Evolutionary conservation across 2,329 filamentous ascomycete genomes (phyloP).

Genomic region (Colletotrichum eleusines): DNA sequence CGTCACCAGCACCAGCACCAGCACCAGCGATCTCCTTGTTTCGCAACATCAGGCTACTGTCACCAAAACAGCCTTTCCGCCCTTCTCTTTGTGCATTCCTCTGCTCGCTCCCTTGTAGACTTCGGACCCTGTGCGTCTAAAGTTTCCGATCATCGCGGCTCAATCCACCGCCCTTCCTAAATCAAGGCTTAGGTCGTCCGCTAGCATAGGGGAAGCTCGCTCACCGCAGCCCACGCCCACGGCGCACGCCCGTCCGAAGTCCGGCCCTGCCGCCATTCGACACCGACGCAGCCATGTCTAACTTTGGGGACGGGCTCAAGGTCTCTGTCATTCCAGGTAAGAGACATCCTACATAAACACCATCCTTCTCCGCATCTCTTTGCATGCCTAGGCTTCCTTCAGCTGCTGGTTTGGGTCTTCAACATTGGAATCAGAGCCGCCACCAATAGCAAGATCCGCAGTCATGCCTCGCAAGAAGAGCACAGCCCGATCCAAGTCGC

Average conservation of each 20-base stretch:
- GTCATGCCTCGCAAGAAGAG: conserved; percentile 41
- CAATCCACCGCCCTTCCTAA: conserved; percentile 33
- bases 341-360: conserved; percentile 27
- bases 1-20: conserved; percentile 6
- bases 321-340: conserved; percentile 39
- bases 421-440: background rate
- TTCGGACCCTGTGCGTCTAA: conserved; percentile 36
- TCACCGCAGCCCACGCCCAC: conserved; percentile 25
- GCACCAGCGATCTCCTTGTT: conserved; percentile 23
- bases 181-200: conserved; percentile 28
- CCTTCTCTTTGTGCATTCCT: conserved; percentile 31
- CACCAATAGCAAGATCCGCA: conserved; percentile 6
- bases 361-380: conserved; percentile 14
- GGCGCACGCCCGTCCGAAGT: conserved; percentile 36
- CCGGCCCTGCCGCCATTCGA: conserved; percentile 34
- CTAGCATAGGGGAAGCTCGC: conserved; percentile 22
- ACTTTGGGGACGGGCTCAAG: conserved; percentile 39
- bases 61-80: conserved; percentile 26
- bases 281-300: conserved; percentile 38
- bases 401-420: background rate
- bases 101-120: conserved; percentile 27
- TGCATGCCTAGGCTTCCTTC: background rate
- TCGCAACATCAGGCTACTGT: conserved; percentile 28
- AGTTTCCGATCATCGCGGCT: conserved; percentile 29
- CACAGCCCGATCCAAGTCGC: conserved; percentile 30